Evolutionary conservation across 2,329 filamentous ascomycete genomes (phyloP).

Genomic region (Talaromyces pinophilus): DNA sequence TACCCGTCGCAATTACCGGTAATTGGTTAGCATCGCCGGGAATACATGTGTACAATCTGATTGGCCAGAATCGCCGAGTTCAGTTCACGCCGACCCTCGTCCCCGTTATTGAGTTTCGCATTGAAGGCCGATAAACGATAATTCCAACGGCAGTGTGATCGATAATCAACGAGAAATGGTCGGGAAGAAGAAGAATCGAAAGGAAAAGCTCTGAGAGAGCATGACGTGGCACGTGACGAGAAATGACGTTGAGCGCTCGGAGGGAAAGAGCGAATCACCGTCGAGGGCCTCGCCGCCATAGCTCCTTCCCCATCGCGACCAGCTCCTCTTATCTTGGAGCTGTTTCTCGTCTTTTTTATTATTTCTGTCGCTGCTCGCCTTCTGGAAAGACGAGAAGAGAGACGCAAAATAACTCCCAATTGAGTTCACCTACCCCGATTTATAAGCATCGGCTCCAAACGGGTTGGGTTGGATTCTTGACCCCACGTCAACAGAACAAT

Average conservation of each 20-base stretch:
- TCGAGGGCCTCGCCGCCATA: constrained; percentile 6
- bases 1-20: neutral
- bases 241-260: constrained; percentile 15
- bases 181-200: neutral
- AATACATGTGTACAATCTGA: too few species aligned
- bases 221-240: constrained; percentile 16
- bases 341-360: neutral
- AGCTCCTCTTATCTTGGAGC: neutral
- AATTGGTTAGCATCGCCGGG: neutral
- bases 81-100: neutral
- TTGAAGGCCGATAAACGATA: neutral
- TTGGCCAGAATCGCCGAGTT: neutral
- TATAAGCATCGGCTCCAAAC: neutral
- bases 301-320: constrained; percentile 3
- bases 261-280: constrained; percentile 14
- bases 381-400: neutral
- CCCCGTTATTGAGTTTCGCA: neutral
- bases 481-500: neutral
- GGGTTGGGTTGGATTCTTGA: neutral
- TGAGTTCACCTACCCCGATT: neutral
- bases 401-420: neutral
- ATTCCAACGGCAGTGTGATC: neutral
- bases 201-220: neutral
- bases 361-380: neutral
- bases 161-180: neutral